Evolutionary conservation across 768 basidiomycete species (phyloP).

Genomic region (Dentipellis fragilis): DNA sequence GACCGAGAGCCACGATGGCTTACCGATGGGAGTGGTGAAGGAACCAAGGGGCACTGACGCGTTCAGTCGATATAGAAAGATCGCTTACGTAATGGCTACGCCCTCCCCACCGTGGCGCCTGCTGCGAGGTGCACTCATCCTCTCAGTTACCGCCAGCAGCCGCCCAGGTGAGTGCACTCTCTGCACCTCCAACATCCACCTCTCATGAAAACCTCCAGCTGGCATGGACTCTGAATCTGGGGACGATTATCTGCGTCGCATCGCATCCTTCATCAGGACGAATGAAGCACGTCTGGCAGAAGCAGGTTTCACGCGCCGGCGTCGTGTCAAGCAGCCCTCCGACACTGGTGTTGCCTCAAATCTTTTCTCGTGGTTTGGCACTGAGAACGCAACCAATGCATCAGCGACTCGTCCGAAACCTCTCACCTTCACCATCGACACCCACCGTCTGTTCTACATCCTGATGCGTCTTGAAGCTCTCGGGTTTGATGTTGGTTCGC

Average conservation of each 20-base stretch:
- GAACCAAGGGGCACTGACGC: slow-evolving; percentile 7
- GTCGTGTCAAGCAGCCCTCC: slow-evolving; percentile 26
- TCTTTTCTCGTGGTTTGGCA: slow-evolving; percentile 51
- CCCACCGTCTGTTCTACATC: slow-evolving; percentile 80
- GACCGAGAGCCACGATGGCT: not conserved
- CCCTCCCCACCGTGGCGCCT: not conserved
- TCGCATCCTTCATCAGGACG: slow-evolving; percentile 59
- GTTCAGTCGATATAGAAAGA: not conserved
- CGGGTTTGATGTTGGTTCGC: slow-evolving; percentile 64
- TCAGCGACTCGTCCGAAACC: slow-evolving; percentile 35
- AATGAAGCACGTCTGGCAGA: slow-evolving; percentile 70
- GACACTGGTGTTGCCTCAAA: slow-evolving; percentile 36
- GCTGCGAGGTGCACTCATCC: not conserved
- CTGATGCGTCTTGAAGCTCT: slow-evolving; percentile 80
- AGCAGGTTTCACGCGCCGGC: slow-evolving; percentile 41
- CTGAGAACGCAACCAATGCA: slow-evolving; percentile 23
- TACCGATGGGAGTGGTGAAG: slow-evolving; percentile 5
- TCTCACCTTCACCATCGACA: slow-evolving; percentile 59
- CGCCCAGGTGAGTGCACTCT: not conserved
- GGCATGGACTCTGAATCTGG: slow-evolving; percentile 49
- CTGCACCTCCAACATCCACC: not conserved
- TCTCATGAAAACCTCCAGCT: slow-evolving; percentile 17
- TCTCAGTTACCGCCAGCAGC: not conserved
- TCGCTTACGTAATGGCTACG: not conserved
- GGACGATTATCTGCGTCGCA: slow-evolving; percentile 65